phyloP scores from a whole-genome alignment of 306 rosid species.

The Argentina anserina region DNA sequence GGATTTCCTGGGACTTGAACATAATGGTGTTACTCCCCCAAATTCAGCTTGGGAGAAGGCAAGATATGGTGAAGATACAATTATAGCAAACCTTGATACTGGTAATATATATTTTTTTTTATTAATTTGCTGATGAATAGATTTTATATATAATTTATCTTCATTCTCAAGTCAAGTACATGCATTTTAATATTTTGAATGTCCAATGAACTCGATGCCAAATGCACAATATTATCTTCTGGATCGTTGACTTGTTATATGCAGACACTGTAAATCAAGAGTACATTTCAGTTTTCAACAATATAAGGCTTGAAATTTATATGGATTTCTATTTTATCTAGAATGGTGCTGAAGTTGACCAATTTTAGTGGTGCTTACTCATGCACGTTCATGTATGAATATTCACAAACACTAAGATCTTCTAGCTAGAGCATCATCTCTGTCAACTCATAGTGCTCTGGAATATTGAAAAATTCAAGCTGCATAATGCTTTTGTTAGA shows the following conservation, averaged over 20 bases:
- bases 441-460: neutral
- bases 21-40: conserved; percentile 39
- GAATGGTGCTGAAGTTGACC: neutral
- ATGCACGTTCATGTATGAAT: conserved; percentile 1
- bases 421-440: neutral
- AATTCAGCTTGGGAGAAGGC: conserved; percentile 73
- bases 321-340: neutral
- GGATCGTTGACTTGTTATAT: conserved; percentile 40
- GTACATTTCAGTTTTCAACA: conserved; percentile 6
- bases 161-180: conserved; percentile 17
- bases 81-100: conserved; percentile 78
- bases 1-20: conserved; percentile 71
- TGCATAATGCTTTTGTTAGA: neutral
- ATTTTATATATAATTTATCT: neutral
- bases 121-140: no score
- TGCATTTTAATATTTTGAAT: neutral
- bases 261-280: conserved; percentile 3
- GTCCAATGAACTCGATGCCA: neutral
- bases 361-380: conserved; percentile 5
- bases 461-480: neutral
- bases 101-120: conserved; percentile 33
- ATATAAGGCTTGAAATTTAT: neutral
- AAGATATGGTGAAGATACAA: conserved; percentile 70
- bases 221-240: conserved; percentile 3
- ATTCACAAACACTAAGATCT: neutral